Evolutionary conservation across 768 basidiomycete genomes (phyloP), one percentile per base, ranked within the genome.

Genomic region (Collybia sp.): DNA sequence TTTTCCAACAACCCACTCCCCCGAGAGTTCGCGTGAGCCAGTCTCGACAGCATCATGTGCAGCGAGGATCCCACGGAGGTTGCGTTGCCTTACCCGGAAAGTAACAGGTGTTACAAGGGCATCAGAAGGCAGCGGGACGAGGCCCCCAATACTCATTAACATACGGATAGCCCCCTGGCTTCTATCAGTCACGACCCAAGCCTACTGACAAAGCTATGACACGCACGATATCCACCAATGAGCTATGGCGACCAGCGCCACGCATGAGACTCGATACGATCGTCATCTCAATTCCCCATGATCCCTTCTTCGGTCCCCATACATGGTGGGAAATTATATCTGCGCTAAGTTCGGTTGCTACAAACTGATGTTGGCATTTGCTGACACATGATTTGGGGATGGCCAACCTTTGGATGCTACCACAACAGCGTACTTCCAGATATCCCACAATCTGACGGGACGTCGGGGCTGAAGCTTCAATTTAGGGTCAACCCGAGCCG

Each of bases 1-100:
- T 62, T 87, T 88, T 31, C 91, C 91, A n/a, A 97, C 87, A 17
- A 98, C 84, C 95, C 95, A 99, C 71, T 99, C 95, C 0, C 93
- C 95, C 1, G 82, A 82, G 25, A 99, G 73, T 57, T 94, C 88
- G 3, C 95, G 78, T 8, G 57, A 62, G 30, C 93, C 94, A 9
- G 74, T 74, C 64, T 99, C 95, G 13, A 72, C 58, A 4, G 71
- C 76, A 58, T 98, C 95, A 45, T 78, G 79, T 6, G 82, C 71
- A 5, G 77, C 71, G 12, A 99, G 77, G 44, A 98, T 83, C 12
- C 95, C 95, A 30, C 82, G 79, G 20, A 96, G 72, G 6, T 75
- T 67, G 5, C 88, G 82, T 51, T 68, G 76, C 43, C 75, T 80
- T 36, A 97, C 93, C 33, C 70, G 75, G 61, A 97, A 99, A 0